Evolutionary conservation across 1,284 basidiomycete genomes (phyloP).

Genomic region (Ceratobasidium sp.): DNA sequence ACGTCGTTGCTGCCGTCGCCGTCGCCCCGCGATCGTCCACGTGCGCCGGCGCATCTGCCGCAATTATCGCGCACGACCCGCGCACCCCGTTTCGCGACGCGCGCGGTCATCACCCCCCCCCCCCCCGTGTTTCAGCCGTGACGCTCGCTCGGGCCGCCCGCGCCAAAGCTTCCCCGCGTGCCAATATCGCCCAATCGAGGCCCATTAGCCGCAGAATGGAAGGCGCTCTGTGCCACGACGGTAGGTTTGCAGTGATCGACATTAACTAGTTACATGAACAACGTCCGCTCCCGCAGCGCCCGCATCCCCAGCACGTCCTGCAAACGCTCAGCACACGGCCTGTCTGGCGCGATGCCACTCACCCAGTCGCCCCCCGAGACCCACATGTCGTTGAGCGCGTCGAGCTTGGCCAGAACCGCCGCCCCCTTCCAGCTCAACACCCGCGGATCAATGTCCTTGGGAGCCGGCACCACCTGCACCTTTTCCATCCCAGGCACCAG

Average conservation of each 20-base stretch:
- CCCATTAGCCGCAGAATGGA: conserved; percentile 42
- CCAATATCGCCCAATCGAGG: conserved; percentile 29
- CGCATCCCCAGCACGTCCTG: conserved; percentile 82
- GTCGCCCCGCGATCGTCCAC: background rate
- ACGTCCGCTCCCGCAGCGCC: conserved; percentile 75
- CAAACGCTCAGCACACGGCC: conserved; percentile 7
- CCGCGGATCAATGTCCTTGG: conserved; percentile 90
- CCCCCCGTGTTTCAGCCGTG: conserved; percentile 24
- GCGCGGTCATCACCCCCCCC: conserved; percentile 33
- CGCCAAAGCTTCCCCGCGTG: background rate
- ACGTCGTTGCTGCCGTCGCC: conserved; percentile 1
- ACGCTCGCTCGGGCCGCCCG: conserved; percentile 10
- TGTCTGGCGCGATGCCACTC: conserved; percentile 48
- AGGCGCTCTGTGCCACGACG: background rate
- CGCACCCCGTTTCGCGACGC: conserved; percentile 26
- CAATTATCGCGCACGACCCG: conserved; percentile 6
- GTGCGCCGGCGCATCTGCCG: background rate
- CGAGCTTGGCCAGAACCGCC: conserved; percentile 92
- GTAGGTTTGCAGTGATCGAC: conserved; percentile 30
- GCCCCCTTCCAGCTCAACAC: conserved; percentile 96
- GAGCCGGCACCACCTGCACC: conserved; percentile 89
- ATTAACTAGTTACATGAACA: conserved; percentile 46
- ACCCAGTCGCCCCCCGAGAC: conserved; percentile 90
- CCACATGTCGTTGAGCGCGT: conserved; percentile 90
- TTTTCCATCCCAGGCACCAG: conserved; percentile 82